Base-by-base conservation (phyloP, 306 rosid species). In the Vigna radiata region DNA sequence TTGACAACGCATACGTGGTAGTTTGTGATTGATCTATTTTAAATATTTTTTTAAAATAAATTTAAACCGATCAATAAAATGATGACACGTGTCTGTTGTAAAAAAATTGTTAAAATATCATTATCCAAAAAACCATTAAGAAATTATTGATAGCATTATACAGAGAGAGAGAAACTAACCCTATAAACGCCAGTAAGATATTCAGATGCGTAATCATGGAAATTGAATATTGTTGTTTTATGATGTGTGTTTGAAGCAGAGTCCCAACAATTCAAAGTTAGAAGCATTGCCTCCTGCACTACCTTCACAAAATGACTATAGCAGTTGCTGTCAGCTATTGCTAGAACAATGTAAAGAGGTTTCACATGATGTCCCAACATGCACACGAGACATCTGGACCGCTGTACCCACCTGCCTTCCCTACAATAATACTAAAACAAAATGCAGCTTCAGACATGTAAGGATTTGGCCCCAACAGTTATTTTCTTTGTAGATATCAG, bases 301-400 rank as follows among this genome's bases (percentile, higher is more conserved):
- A 12, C 52, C 60, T 10, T 66, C 77, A 54, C 60, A 72, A 47
- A 50, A 75, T 76, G 75, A 73, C 47, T 43, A 0, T 25, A 23
- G 49, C 68, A 76, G 61, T 70, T 53, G 37, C 4, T 71, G 81
- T 55, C 83, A 67, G 48, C 48, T 3, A 16, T 63, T 63, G 68
- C 48, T 36, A 37, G 29, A 66, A 66, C 8, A 16, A 36, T 43
- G 53, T 16, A 17, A 41, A 60, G 31, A 11, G 37, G 10, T 60
- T 60, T 44, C 90, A 84, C 87, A 84, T 81, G 90, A 73, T 54
- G 50, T 65, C 39, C 71, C 87, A 81, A 49, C 85, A 75, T 76
- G 48, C 77, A 58, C 91, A 76, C 80, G 66, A 73, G 67, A 4
- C 65, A 36, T 66, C 60, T 75, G 86, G 81, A 47, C 70, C 83